These are phyloP conservation scores for Paramecium octaurelia DNA, from an alignment of 73 alveolate species.

Conservation along the genomic window DNA sequence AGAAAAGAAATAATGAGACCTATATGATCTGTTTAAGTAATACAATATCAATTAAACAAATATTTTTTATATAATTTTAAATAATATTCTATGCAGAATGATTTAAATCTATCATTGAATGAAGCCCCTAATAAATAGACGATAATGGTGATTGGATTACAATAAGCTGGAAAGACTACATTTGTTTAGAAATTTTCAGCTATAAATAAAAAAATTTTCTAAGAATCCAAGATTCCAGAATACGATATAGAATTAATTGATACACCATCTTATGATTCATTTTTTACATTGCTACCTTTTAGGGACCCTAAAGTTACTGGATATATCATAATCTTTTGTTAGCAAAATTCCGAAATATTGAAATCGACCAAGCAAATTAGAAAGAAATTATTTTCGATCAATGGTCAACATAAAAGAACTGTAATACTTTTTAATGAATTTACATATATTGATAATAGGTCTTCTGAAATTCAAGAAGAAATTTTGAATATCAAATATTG, in stretches of 20 bases:
- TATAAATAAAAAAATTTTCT: neutral
- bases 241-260: conserved; percentile 12
- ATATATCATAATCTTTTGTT: neutral
- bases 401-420: neutral
- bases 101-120: neutral
- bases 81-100: conserved; percentile 9
- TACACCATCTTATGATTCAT: conserved; percentile 43
- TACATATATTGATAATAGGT: neutral
- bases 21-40: neutral
- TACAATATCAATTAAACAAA: neutral
- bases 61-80: neutral
- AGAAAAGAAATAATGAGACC: neutral
- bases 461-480: neutral
- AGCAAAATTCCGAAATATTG: neutral
- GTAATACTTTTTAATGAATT: neutral
- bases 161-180: neutral
- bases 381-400: neutral
- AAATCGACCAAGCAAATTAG: neutral
- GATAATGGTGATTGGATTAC: neutral
- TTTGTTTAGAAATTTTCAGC: neutral
- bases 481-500: neutral
- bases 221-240: neutral
- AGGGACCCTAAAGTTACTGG: conserved; percentile 13
- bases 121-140: neutral
- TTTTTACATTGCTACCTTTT: neutral